phyloP scores from a whole-genome alignment of 75 land plant species.

The Selaginella tamariscina region DNA sequence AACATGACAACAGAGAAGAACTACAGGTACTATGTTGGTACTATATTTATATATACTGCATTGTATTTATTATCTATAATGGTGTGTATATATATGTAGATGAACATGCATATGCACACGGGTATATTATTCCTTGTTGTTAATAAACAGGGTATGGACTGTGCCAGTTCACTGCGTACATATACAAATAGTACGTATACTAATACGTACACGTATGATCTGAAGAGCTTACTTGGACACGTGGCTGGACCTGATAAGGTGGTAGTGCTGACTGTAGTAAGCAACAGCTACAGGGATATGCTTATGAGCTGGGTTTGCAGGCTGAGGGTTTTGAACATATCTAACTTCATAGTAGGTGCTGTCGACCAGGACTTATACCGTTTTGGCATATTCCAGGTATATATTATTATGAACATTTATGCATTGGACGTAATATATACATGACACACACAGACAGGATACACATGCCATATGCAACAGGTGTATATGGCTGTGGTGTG shows the following conservation, averaged over 20 bases:
- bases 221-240: conserved; percentile 43
- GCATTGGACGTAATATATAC: not conserved
- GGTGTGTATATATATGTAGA: too few relatives aligned
- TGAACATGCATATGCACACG: conserved; percentile 10
- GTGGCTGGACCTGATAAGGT: conserved; percentile 48
- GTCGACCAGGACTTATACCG: conserved; percentile 58
- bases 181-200: too few relatives aligned
- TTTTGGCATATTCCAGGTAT: conserved; percentile 66
- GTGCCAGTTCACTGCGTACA: conserved; percentile 17
- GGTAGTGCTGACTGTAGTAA: conserved; percentile 62
- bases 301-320: conserved; percentile 95
- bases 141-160: conserved; percentile 12
- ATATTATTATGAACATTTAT: not conserved
- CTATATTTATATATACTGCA: too few relatives aligned
- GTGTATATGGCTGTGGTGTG: too few relatives aligned
- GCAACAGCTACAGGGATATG: conserved; percentile 83
- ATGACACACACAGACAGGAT: too few relatives aligned
- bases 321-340: conserved; percentile 35
- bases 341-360: conserved; percentile 64
- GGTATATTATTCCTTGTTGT: conserved; percentile 9
- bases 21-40: too few relatives aligned
- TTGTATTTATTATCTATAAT: too few relatives aligned
- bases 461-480: too few relatives aligned
- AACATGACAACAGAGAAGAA: too few relatives aligned
- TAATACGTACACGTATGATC: not conserved